Evolutionary conservation across 2,329 filamentous ascomycete genomes (phyloP), one percentile per base, ranked within the genome.

Genomic region (Scedosporium aurantiacum): DNA sequence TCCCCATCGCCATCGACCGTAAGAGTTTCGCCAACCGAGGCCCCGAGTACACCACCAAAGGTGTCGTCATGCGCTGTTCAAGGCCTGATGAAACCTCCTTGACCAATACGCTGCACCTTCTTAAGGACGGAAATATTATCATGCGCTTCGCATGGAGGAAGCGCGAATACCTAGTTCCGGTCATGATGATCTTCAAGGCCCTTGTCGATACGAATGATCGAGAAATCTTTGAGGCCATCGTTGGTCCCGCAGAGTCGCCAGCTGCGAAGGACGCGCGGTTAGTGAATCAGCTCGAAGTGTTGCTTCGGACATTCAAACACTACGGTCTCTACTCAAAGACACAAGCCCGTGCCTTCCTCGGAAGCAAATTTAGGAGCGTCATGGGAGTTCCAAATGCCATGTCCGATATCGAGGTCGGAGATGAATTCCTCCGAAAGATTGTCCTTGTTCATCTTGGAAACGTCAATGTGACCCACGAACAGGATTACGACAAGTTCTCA

Each of bases 131-230:
- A 65, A 97, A 97, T 73, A 87, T 97, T 68, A 97, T 91, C 0
- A 96, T 99, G 75, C 84, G 94, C 62, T 99, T 99, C 75, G 97
- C 93, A 5, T 99, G 93, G 93, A 83, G 92, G 67, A 99, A 99
- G 76, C 91, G 91, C 67, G 94, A 99, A 74, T 99, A 91, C 70
- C 83, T 99, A n/a, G 83, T 99, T 2, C 94, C 94, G 1, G 89
- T 91, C 64, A 87, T 97, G 82, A 97, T 99, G 93, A 86, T 99
- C 40, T 76, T 99, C 65, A 99, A 97, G 77, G 93, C 94, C 1
- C 78, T 99, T 58, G 83, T 94, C 2, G 93, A 99, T 73, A 99
- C 94, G 16, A 99, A 96, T 71, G 94, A 99, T 70, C 85, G 91
- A 62, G 92, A 97, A 71, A 94, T 99, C 54, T 97, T 95, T 63